A percentile compares a stretch with the other conserved stretches of the same genome.
phyloP scores from a whole-genome alignment of 202 grass and related monocot species.

The Miscanthus sacchariflorus region DNA sequence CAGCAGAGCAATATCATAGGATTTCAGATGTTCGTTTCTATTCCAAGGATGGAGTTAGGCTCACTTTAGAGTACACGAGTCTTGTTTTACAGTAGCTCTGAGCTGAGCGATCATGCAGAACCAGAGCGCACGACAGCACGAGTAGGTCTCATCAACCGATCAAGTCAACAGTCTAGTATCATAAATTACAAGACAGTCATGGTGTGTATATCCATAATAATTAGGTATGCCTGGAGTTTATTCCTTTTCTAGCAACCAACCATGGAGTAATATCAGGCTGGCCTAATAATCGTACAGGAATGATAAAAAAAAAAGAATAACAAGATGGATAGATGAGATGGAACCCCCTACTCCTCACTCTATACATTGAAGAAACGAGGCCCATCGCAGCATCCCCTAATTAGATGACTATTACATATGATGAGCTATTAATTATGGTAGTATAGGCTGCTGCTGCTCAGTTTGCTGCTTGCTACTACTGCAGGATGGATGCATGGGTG shows the following conservation, averaged over 20 bases:
- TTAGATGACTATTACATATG: neutral
- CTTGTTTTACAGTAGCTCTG: too few species aligned
- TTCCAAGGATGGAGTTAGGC: too few species aligned
- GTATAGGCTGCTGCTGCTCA: neutral
- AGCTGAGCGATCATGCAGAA: neutral
- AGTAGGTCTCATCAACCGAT: neutral
- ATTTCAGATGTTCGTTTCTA: too few species aligned
- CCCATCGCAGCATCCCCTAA: neutral
- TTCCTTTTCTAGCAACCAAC: conserved; percentile 28
- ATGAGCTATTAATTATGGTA: neutral
- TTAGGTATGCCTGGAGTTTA: neutral
- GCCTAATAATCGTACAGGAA: neutral
- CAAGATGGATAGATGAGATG: neutral
- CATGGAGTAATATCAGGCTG: neutral
- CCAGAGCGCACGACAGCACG: neutral
- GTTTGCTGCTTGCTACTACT: conserved; percentile 1
- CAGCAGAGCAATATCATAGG: too few species aligned
- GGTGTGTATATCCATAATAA: neutral
- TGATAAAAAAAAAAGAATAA: neutral
- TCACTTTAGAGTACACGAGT: neutral
- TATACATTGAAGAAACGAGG: conserved; percentile 20
- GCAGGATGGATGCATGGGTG: neutral
- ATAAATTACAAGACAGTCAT: too few species aligned
- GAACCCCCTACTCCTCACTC: neutral
- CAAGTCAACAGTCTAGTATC: neutral